Base-by-base conservation (phyloP, 345 rosid genomes). In the Mercurialis annua region DNA sequence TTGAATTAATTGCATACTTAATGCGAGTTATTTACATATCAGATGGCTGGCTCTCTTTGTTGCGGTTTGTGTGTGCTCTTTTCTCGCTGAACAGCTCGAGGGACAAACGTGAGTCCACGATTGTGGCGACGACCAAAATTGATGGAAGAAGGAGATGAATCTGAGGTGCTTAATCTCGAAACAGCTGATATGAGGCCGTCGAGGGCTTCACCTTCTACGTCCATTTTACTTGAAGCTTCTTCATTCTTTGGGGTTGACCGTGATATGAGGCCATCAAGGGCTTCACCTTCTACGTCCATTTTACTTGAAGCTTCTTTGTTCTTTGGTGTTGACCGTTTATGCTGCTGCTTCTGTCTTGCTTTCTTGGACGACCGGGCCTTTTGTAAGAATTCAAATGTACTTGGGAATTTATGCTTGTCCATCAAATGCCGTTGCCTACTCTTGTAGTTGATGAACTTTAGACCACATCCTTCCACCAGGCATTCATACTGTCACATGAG, bases 381-480 rank as follows among this genome's bases (percentile, higher is more conserved):
- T 80, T 89, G 87, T 69, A 86, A 89, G 81, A 93, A 89, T 72
- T 87, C 91, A 40, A 89, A 93, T 4, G 98, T 84, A 53, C 83
- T 76, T 33, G 98, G 96, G 69, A 90, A 93, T 71, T 86, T 90
- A 75, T 93, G 98, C 76, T 86, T 93, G 85, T 89, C 97, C 33
- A 86, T 72, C 61, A 93, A 79, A 81, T 90, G 98, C 44, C 81
- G 92, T 50, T 86, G 90, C 81, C 98, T 81, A 53, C 85, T 74
- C 76, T 87, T 90, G 77, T 90, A 82, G 72, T 53, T 84, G 81
- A 87, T 89, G 79, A 89, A 89, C 80, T 86, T 90, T 77, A 85
- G 51, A 54, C 81, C 92, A 66, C 97, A 93, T 56, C 95, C 88
- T 84, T 93, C 98, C 67, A 93, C 98, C 33, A 89, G 81, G 78